Conservation (phyloP, 768 basidiomycete genomes). For the Tephrocybe rancida region DNA sequence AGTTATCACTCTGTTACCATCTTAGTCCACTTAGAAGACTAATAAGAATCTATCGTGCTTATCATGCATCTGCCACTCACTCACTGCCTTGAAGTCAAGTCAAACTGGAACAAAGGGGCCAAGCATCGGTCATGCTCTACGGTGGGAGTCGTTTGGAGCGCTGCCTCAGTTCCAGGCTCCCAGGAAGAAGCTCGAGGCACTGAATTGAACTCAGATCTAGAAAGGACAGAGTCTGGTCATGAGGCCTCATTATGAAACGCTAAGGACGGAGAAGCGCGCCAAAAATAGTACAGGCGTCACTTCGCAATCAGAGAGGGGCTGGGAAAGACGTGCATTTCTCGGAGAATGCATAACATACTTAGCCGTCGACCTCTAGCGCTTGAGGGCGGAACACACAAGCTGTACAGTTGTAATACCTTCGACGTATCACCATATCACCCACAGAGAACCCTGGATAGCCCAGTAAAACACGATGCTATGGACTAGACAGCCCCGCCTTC, state of each 20-base stretch:
- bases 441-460: not conserved
- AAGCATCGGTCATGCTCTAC: not conserved
- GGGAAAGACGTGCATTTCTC: not conserved
- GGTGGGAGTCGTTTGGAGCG: conserved; percentile 6
- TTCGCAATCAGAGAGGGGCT: conserved; percentile 8
- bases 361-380: not conserved
- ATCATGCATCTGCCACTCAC: conserved; percentile 16
- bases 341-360: not conserved
- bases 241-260: conserved; percentile 18
- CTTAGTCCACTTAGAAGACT: conserved; percentile 1
- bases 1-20: not conserved
- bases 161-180: conserved; percentile 2
- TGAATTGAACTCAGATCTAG: conserved; percentile 9
- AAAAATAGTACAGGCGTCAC: conserved; percentile 6
- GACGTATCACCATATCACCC: not conserved
- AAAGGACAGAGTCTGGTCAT: conserved; percentile 12
- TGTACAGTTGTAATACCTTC: not conserved
- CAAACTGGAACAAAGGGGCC: conserved; percentile 13
- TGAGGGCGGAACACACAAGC: not conserved
- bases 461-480: no score
- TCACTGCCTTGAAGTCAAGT: conserved; percentile 9
- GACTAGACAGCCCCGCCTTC: not conserved
- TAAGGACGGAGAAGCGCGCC: conserved; percentile 6
- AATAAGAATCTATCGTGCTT: not conserved
- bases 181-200: conserved; percentile 21